Percentiles rank a stretch among this genome's conserved stretches.
These are phyloP conservation scores for Eutrema yunnanense DNA, from an alignment of 345 rosid species.

Conservation along the genomic window DNA sequence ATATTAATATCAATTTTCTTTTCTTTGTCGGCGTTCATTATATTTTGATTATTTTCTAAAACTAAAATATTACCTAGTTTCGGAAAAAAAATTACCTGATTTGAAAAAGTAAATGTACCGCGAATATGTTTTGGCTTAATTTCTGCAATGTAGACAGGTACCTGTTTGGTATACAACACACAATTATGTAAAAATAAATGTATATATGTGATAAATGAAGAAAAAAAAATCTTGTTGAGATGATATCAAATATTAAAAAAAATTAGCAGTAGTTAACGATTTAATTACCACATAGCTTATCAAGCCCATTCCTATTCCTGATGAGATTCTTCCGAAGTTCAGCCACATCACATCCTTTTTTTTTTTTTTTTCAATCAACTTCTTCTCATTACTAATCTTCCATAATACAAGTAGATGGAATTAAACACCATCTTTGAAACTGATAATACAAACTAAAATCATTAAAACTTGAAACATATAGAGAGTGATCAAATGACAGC, in stretches of 20 bases:
- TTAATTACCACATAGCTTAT: slow-evolving; percentile 36
- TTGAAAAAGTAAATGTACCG: slow-evolving; percentile 23
- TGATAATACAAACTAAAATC: too few species aligned
- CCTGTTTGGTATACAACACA: not conserved
- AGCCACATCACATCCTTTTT: slow-evolving; percentile 34
- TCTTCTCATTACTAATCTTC: too few species aligned
- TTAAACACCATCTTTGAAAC: too few species aligned
- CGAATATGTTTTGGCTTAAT: slow-evolving; percentile 28
- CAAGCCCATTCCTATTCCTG: slow-evolving; percentile 40
- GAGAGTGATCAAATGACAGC: too few species aligned
- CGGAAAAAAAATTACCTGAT: slow-evolving; percentile 18
- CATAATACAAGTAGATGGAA: too few species aligned
- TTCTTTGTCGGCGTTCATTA: not conserved
- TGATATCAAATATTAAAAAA: not conserved
- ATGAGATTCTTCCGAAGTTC: slow-evolving; percentile 33
- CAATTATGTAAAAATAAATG: not conserved
- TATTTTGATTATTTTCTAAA: not conserved
- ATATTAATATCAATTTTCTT: not conserved
- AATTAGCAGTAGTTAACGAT: not conserved
- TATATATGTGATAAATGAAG: not conserved
- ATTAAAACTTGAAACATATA: too few species aligned
- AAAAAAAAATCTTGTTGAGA: not conserved
- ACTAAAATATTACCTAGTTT: too few species aligned
- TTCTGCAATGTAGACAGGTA: slow-evolving; percentile 36
- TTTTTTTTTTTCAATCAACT: too few species aligned